phyloP scores from a whole-genome alignment of 768 basidiomycete species.

The Boletus vinaceobasis region DNA sequence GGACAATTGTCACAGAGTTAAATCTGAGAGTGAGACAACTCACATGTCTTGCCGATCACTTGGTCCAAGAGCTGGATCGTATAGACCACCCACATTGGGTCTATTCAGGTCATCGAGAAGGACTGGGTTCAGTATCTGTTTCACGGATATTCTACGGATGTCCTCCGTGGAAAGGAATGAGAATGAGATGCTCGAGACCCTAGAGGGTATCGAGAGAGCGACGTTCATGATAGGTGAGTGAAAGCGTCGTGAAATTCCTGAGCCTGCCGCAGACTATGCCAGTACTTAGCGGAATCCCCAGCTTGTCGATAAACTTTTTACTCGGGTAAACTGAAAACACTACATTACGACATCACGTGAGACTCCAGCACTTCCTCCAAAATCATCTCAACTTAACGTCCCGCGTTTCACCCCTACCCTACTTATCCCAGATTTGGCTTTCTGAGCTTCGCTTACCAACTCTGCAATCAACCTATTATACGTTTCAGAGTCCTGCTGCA shows the following conservation, averaged over 20 bases:
- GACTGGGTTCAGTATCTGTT: slow-evolving; percentile 91
- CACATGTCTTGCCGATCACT: slow-evolving; percentile 87
- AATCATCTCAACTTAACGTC: slow-evolving; percentile 34
- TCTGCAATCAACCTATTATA: slow-evolving; percentile 91
- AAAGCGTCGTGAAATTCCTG: not conserved
- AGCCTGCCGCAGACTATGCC: no score
- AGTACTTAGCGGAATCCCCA: not conserved
- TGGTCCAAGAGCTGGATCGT: slow-evolving; percentile 94
- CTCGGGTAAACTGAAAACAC: not conserved
- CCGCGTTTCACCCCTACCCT: slow-evolving; percentile 45
- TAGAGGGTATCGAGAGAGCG: slow-evolving; percentile 81
- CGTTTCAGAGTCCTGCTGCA: slow-evolving; percentile 85
- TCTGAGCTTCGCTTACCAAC: slow-evolving; percentile 88
- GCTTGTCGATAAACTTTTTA: slow-evolving; percentile 14
- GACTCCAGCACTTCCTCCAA: not conserved
- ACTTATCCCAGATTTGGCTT: slow-evolving; percentile 66
- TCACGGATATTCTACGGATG: slow-evolving; percentile 91
- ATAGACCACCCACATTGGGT: slow-evolving; percentile 89
- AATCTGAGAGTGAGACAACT: slow-evolving; percentile 32
- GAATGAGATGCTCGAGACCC: slow-evolving; percentile 83
- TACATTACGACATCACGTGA: slow-evolving; percentile 19
- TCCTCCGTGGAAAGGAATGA: slow-evolving; percentile 89
- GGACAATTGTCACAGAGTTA: slow-evolving; percentile 3
- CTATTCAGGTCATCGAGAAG: slow-evolving; percentile 91
- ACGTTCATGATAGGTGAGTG: slow-evolving; percentile 68